Evolutionary conservation across 371 early-diverging fungal genomes (phyloP), one percentile per base, ranked within the genome.

Genomic region (Mortierella sp.): DNA sequence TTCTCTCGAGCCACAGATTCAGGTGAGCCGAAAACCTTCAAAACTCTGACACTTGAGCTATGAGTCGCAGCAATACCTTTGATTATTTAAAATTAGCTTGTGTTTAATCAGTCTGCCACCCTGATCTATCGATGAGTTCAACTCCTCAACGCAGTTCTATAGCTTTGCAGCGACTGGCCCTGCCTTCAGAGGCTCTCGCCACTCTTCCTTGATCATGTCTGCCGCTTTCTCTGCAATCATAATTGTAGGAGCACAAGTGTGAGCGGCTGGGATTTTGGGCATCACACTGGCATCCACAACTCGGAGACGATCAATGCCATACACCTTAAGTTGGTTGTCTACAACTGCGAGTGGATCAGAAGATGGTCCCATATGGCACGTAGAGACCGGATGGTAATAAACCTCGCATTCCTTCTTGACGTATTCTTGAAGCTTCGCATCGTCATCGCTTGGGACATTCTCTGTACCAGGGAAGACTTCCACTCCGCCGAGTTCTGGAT

Each of bases 141-240:
- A n/a, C n/a, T n/a, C n/a, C n/a, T n/a, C n/a, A n/a, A n/a, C n/a
- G n/a, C n/a, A n/a, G n/a, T 5, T 6, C 35, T 35, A 35, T 35
- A 35, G 35, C 35, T 35, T 35, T 35, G 35, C 35, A 35, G 6
- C 35, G 6, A 35, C 35, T 35, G 35, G 35, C 35, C 6, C 35
- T 35, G 35, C 35, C 35, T 35, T 35, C 35, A 35, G 6, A 35
- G 35, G 35, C 6, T 35, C 47, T 12, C 12, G 8, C 81, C 81
- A 75, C 64, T 81, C 81, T 49, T 75, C 81, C 40, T 75, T 75
- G 67, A 81, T 81, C 72, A 75, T 72, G 18, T 85, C 79, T 10
- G 79, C 62, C 1, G 69, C 86, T 63, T 78, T 78, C 51, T 74
- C 78, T 11, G 75, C 84, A 39, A 85, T 58, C 83, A 83, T 80